Evolutionary conservation across 2,329 filamentous ascomycete species (phyloP), one percentile per base, ranked within the genome.

Genomic region (Epichloe typhina): DNA sequence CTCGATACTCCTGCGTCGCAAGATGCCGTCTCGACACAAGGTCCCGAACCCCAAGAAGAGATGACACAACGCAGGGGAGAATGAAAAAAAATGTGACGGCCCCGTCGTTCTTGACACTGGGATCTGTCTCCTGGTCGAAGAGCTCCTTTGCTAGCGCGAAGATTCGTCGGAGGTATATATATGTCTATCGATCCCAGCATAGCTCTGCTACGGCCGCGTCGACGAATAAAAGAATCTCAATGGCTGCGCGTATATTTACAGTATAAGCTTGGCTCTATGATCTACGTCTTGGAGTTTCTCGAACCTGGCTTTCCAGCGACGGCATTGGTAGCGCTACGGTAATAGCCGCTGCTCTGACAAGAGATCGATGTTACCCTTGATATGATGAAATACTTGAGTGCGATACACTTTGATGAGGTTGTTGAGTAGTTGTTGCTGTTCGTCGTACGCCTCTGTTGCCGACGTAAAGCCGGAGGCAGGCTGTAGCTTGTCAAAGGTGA

Each of bases 271-370:
- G 19, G 45, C 45, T 17, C 44, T 23, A n/a, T 48, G 15, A 13
- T 49, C 45, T 12, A 48, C 3, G 33, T 50, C 39, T 12, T 50
- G 35, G 6, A 51, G 54, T 36, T 48, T 26, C 23, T 43, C 12
- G 23, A 54, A 53, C 33, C 49, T 43, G 13, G 26, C 21, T 21
- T 52, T 49, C 53, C 53, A 54, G 17, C 41, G 36, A 19, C 51
- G 35, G 37, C 44, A 50, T n/a, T 47, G 41, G 33, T 47, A 50
- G n/a, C 51, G 46, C 31, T 45, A 49, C 12, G 43, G 40, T 36
- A 31, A 31, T 2, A 42, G 48, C 4, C 48, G 48, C 41, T 23
- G 19, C 9, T 47, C 45, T 21, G 40, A 33, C 31, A 37, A n/a
- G 21, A 23, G n/a, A 31, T 31, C 6, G 7, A 11, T 7, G 15